These are phyloP conservation scores for Holtermanniella nyarrowii DNA, from an alignment of 768 basidiomycete genomes.

Conservation along the genomic window DNA sequence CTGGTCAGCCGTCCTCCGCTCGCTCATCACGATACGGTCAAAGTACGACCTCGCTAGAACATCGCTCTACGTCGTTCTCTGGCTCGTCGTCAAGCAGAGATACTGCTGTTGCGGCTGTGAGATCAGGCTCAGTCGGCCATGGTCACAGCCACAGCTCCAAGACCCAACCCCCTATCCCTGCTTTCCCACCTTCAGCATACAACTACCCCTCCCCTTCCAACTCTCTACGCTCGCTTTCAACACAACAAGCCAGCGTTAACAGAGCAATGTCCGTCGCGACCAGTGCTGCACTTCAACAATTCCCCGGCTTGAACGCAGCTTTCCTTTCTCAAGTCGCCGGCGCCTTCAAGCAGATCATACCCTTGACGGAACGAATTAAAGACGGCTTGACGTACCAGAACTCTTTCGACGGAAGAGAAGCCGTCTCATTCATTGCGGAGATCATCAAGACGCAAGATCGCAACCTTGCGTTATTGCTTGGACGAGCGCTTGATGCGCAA, in stretches of 20 bases:
- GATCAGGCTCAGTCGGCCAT: conserved; percentile 32
- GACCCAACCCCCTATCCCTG: conserved; percentile 1
- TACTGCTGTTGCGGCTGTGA: conserved; percentile 20
- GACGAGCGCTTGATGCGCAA: conserved; percentile 89
- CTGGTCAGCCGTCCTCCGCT: not conserved
- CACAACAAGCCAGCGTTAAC: conserved; percentile 5
- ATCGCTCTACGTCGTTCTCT: conserved; percentile 35
- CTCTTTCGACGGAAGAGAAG: conserved; percentile 91
- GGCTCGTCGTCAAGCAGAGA: conserved; percentile 21
- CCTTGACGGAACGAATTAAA: conserved; percentile 68
- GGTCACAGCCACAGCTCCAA: conserved; percentile 4
- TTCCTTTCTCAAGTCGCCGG: conserved; percentile 87
- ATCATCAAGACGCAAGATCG: conserved; percentile 98
- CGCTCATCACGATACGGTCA: conserved; percentile 2
- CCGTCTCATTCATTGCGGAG: conserved; percentile 92
- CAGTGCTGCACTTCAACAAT: conserved; percentile 46
- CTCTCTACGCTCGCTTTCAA: conserved; percentile 25
- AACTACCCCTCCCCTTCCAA: conserved; percentile 22
- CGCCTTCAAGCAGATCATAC: conserved; percentile 75
- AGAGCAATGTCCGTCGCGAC: conserved; percentile 29
- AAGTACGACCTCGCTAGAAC: conserved; percentile 12
- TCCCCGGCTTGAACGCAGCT: conserved; percentile 86
- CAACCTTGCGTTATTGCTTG: conserved; percentile 87
- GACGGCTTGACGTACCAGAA: conserved; percentile 94
- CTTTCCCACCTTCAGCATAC: conserved; percentile 18